Evolutionary conservation across 169 alveolate species (phyloP).

Genomic region (Plasmodium vivax): DNA sequence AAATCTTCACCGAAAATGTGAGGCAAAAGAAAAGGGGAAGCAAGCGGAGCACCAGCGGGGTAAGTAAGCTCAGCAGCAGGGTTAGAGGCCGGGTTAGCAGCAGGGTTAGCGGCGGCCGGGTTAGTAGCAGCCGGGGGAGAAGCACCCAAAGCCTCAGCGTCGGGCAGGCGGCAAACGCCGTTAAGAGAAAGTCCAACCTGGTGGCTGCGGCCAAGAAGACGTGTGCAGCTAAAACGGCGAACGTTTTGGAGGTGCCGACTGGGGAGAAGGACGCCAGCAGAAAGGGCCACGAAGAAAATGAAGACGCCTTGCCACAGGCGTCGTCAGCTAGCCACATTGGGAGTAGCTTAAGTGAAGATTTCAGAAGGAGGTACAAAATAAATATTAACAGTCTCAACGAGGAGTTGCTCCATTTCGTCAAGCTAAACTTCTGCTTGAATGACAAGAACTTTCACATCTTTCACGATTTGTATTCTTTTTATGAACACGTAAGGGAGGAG

Average conservation of each 20-base stretch:
- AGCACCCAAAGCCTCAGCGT: not conserved
- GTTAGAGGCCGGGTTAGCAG: not conserved
- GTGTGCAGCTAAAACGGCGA: not conserved
- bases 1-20: slow-evolving; percentile 25
- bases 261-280: not conserved
- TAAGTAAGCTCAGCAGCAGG: not conserved
- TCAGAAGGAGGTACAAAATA: slow-evolving; percentile 25
- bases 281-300: not conserved
- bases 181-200: not conserved
- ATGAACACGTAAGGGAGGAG: slow-evolving; percentile 56
- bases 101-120: not conserved
- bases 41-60: not conserved
- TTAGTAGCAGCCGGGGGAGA: not conserved
- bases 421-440: slow-evolving; percentile 39
- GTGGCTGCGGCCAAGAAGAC: not conserved
- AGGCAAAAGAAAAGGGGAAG: not conserved
- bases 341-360: slow-evolving; percentile 15
- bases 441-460: slow-evolving; percentile 23
- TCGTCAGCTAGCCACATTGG: not conserved
- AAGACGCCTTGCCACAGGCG: not conserved
- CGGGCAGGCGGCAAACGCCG: not conserved
- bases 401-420: slow-evolving; percentile 43
- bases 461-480: slow-evolving; percentile 32
- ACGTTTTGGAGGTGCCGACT: not conserved
- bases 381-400: slow-evolving; percentile 24